Percentiles rank a stretch among this genome's conserved stretches.
Conservation (phyloP, 192 early-diverging fungal genomes). For the Geosiphon pyriformis region DNA sequence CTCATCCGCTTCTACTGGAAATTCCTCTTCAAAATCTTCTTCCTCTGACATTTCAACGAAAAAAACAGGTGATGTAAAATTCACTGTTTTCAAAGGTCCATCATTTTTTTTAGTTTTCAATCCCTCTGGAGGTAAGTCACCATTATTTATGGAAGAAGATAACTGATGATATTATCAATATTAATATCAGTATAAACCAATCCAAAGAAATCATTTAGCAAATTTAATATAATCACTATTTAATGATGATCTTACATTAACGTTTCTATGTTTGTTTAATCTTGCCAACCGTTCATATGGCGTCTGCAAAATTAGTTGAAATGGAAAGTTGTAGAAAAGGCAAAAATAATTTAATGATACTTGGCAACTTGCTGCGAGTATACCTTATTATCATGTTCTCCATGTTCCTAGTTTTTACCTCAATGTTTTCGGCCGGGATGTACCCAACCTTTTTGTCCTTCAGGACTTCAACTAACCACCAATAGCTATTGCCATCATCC, state of each 20-base stretch:
- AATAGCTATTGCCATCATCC: slow-evolving; percentile 82
- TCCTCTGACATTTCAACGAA: slow-evolving; percentile 34
- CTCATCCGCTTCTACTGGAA: slow-evolving; percentile 38
- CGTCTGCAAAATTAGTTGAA: no score
- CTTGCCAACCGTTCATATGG: slow-evolving; percentile 74
- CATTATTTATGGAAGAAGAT: slow-evolving; percentile 14
- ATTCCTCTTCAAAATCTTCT: slow-evolving; percentile 43
- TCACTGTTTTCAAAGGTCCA: slow-evolving; percentile 2
- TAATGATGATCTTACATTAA: slow-evolving; percentile 39
- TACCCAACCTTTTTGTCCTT: slow-evolving; percentile 77
- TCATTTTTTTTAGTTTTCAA: background rate
- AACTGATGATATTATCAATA: slow-evolving; percentile 19
- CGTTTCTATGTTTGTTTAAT: slow-evolving; percentile 70
- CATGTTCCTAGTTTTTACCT: no score
- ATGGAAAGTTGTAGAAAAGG: no score
- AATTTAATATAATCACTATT: background rate
- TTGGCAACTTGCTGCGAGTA: slow-evolving; percentile 1
- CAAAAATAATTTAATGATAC: background rate
- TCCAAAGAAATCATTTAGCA: background rate
- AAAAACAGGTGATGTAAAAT: slow-evolving; percentile 14
- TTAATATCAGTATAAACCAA: no score
- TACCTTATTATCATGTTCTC: no score
- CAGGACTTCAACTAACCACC: slow-evolving; percentile 68
- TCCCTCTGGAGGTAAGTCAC: slow-evolving; percentile 7
- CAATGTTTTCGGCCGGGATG: slow-evolving; percentile 85